Base-by-base conservation (phyloP, 768 basidiomycete genomes). In the Hydnomerulius pinastri region DNA sequence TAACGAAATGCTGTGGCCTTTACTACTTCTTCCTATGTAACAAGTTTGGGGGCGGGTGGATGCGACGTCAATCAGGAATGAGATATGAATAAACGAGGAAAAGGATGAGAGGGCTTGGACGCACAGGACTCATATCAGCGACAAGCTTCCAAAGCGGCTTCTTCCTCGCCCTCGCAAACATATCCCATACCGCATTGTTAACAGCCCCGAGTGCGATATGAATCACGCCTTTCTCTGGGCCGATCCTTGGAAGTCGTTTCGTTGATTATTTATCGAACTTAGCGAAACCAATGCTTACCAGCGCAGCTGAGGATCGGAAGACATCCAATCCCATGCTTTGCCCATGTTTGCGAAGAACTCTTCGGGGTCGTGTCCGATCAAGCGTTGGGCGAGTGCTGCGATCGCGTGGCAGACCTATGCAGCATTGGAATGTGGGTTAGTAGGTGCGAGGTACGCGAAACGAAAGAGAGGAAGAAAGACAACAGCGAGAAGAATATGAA, bases 81-180 rank as follows among this genome's bases (percentile, higher is more conserved):
- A n/a, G n/a, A n/a, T n/a, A n/a, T 15, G 2, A 6, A 23, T 27
- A 8, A 23, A 39, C 24, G 18, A 9, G 21, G 4, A 38, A 20
- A 20, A 35, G 41, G 9, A n/a, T n/a, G n/a, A n/a, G n/a, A n/a
- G n/a, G n/a, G n/a, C n/a, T n/a, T n/a, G n/a, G 46, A 64, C 71
- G 40, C 42, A 83, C 85, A 1, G 90, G 87, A 1, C 87, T 87
- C 73, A 96, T 91, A 59, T 96, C 94, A 3, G 86, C 86, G 40
- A 96, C 76, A 8, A 96, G 77, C 68, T 95, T 94, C 93, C 94
- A 97, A 3, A 96, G 71, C 3, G 93, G 92, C 72, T 96, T 95
- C 51, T 79, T 75, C 57, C 86, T 71, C 28, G 85, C 74, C 37
- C 83, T 80, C 3, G 91, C 89, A 60, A 82, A 92, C 82, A 93